Base-by-base conservation (phyloP, 768 basidiomycete genomes). In the Russula dissimulans region DNA sequence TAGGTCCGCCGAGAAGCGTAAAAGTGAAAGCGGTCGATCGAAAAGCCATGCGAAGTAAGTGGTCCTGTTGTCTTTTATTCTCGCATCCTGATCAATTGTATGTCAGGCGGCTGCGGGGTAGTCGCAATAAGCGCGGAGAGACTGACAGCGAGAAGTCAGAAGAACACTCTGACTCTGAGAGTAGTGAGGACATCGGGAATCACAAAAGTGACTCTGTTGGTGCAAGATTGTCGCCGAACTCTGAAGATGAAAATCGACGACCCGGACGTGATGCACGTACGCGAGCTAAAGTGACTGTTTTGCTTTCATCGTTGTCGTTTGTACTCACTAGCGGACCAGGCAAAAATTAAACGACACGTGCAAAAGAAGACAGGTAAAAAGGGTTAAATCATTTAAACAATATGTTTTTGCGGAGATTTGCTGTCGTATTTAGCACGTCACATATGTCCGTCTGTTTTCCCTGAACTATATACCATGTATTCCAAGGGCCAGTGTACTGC, bases 1-100 rank as follows among this genome's bases (percentile, higher is more conserved):
- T 49, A 82, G 81, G 66, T 79, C 81, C 32, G 68, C 79, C 4
- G 69, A 67, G 32, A 85, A 86, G 69, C 79, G 84, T 54, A 83
- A 84, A 66, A 82, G 81, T 41, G 69, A 77, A 10, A 69, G 66
- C 32, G 55, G 69, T 5, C 81, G 75, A 66, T 59, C 76, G 46
- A 85, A 80, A 64, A 77, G 79, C 29, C 73, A 76, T 50, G 65
- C 77, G 4, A 82, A 81, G 84, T 81, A 66, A 38, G 78, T 62
- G 17, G 10, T 18, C n/a, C 29, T 7, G 11, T 5, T 15, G 29
- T 44, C 5, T 10, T 29, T 18, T 46, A 15, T 50, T 48, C 11
- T 48, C 22, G 12, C 38, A 68, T 66, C 11, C 47, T 15, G n/a
- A 51, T 29, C 38, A 17, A 36, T 8, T 32, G 43, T 38, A 17